Percentiles rank a stretch among this genome's conserved stretches.
Conservation (phyloP, 2,329 filamentous ascomycete species). For the Nectriaceae sp. region DNA sequence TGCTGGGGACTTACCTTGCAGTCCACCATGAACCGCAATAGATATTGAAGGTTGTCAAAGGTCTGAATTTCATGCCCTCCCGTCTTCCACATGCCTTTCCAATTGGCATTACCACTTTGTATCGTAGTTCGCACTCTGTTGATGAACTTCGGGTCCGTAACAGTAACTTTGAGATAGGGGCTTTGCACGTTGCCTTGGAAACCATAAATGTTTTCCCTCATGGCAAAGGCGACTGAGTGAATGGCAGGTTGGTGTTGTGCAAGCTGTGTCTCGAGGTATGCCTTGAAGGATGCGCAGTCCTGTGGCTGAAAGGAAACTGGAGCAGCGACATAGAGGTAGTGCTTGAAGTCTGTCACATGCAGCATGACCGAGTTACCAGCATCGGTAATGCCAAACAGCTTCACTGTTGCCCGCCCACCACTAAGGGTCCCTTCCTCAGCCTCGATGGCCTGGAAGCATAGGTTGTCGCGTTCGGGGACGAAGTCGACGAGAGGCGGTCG, state of each 20-base stretch:
- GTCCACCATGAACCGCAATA: slow-evolving; percentile 97
- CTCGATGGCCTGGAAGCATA: slow-evolving; percentile 97
- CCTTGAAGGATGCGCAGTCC: slow-evolving; percentile 77
- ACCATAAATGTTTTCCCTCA: slow-evolving; percentile 89
- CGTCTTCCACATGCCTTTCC: slow-evolving; percentile 84
- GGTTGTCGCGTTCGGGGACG: slow-evolving; percentile 60
- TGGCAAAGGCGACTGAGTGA: slow-evolving; percentile 76
- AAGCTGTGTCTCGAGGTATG: slow-evolving; percentile 77
- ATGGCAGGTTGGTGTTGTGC: slow-evolving; percentile 75
- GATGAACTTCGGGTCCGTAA: slow-evolving; percentile 86
- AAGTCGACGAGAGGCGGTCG: slow-evolving; percentile 57
- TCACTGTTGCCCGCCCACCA: slow-evolving; percentile 76
- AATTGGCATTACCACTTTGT: slow-evolving; percentile 78
- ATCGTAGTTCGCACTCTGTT: slow-evolving; percentile 73
- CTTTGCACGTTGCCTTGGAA: slow-evolving; percentile 93
- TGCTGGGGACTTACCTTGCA: slow-evolving; percentile 63
- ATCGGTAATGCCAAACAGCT: slow-evolving; percentile 88
- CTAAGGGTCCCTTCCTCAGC: slow-evolving; percentile 83
- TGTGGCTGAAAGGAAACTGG: slow-evolving; percentile 77
- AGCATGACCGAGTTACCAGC: slow-evolving; percentile 88
- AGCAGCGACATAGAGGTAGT: slow-evolving; percentile 93
- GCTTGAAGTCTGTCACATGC: slow-evolving; percentile 93
- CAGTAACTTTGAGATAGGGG: slow-evolving; percentile 90
- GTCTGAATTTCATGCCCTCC: slow-evolving; percentile 75
- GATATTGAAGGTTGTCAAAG: slow-evolving; percentile 94